These are phyloP conservation scores for Avena sativa DNA, from an alignment of 176 grass and related monocot species.

Conservation along the genomic window DNA sequence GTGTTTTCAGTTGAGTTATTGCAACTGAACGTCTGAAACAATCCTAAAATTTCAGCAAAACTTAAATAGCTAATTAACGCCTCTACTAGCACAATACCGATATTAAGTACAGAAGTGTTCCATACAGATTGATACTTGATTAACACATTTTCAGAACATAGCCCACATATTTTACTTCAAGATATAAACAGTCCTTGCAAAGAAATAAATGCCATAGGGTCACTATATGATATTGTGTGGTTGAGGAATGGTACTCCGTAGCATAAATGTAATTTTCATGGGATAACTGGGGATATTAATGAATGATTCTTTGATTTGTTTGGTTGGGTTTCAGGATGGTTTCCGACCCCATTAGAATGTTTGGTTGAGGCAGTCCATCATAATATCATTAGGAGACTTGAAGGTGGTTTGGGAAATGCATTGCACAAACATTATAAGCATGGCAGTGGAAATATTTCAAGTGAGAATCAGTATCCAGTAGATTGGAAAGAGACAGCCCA, in stretches of 20 bases:
- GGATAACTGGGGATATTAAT: neutral
- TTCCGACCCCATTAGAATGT: neutral
- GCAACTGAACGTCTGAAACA: neutral
- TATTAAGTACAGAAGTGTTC: conserved; percentile 26
- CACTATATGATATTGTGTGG: neutral
- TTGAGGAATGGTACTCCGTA: neutral
- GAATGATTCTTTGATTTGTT: neutral
- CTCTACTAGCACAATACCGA: neutral
- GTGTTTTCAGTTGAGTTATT: conserved; percentile 22
- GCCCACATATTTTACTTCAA: neutral
- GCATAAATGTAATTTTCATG: neutral
- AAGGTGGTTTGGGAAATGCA: conserved; percentile 8
- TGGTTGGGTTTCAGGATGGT: neutral
- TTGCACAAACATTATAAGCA: conserved; percentile 6
- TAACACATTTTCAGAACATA: conserved; percentile 11
- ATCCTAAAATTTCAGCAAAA: neutral
- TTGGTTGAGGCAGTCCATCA: neutral
- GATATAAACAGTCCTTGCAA: neutral
- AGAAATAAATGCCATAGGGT: neutral
- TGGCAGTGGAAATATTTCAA: neutral
- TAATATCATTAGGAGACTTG: neutral
- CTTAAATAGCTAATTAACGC: conserved; percentile 5
- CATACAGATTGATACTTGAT: conserved; percentile 1
- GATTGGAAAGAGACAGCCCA: conserved; percentile 37
- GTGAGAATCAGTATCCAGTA: conserved; percentile 30